Evolutionary conservation across 805 yeast genomes (phyloP).

Genomic region (Pichia heedii): DNA sequence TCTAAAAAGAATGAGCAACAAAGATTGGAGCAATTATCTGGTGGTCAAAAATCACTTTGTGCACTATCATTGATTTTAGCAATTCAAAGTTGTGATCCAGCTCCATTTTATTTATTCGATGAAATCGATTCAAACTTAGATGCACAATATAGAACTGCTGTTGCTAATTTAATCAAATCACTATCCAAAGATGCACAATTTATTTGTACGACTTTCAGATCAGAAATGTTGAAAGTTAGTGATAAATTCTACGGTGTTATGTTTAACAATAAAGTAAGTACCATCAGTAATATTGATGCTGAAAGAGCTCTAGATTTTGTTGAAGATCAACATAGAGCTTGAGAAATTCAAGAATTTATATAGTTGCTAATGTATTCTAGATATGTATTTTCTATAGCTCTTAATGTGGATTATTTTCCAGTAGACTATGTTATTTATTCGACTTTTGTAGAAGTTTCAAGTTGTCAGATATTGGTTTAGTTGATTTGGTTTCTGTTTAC

Average conservation of each 20-base stretch:
- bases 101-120: conserved; percentile 92
- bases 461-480: too few species aligned
- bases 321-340: conserved; percentile 44
- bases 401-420: too few species aligned
- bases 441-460: too few species aligned
- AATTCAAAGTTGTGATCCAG: conserved; percentile 91
- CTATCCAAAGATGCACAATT: conserved; percentile 73
- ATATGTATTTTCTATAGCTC: too few species aligned
- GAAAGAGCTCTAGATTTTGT: conserved; percentile 78
- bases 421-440: too few species aligned
- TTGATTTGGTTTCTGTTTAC: too few species aligned
- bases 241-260: conserved; percentile 82
- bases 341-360: too few species aligned
- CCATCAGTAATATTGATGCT: conserved; percentile 59
- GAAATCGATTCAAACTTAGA: conserved; percentile 96
- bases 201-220: conserved; percentile 92
- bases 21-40: conserved; percentile 83
- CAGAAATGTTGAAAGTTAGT: conserved; percentile 84
- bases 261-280: conserved; percentile 73
- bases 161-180: conserved; percentile 63
- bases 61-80: conserved; percentile 92
- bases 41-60: conserved; percentile 96
- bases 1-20: conserved; percentile 79
- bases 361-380: too few species aligned
- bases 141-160: conserved; percentile 81